Evolutionary conservation across 1,284 basidiomycete genomes (phyloP).

Genomic region (Apiotrichum gamsii): DNA sequence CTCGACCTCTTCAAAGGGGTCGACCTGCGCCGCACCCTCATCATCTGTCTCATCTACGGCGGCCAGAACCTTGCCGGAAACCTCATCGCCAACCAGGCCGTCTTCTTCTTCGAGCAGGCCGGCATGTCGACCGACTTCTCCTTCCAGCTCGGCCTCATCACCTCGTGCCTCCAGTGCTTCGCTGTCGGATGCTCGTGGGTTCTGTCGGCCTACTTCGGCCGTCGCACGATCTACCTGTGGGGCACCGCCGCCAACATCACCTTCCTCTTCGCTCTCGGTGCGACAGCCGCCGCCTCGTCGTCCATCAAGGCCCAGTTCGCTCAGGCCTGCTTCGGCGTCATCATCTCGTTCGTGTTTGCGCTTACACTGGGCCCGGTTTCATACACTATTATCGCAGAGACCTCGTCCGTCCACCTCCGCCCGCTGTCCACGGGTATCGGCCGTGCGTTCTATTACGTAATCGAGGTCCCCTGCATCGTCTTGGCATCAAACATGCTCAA

Average conservation of each 20-base stretch:
- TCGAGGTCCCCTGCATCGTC: constrained; percentile 30
- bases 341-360: constrained; percentile 13
- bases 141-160: constrained; percentile 29
- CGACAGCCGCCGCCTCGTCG: background rate
- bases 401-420: constrained; percentile 35
- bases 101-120: constrained; percentile 19
- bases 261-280: constrained; percentile 4
- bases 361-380: constrained; percentile 26
- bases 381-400: constrained; percentile 13
- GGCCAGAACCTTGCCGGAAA: constrained; percentile 41
- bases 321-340: background rate
- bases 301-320: background rate
- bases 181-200: constrained; percentile 39
- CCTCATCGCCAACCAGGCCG: constrained; percentile 32
- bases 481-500: constrained; percentile 33
- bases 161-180: constrained; percentile 29
- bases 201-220: constrained; percentile 32
- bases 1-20: constrained; percentile 47
- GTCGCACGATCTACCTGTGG: constrained; percentile 37
- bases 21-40: constrained; percentile 49
- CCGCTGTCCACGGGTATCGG: constrained; percentile 33
- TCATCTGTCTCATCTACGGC: constrained; percentile 43
- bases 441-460: constrained; percentile 46
- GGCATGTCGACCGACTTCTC: constrained; percentile 36
- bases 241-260: constrained; percentile 19